Evolutionary conservation across 371 early-diverging fungal species (phyloP).

Genomic region (Basidiobolus meristosporus): DNA sequence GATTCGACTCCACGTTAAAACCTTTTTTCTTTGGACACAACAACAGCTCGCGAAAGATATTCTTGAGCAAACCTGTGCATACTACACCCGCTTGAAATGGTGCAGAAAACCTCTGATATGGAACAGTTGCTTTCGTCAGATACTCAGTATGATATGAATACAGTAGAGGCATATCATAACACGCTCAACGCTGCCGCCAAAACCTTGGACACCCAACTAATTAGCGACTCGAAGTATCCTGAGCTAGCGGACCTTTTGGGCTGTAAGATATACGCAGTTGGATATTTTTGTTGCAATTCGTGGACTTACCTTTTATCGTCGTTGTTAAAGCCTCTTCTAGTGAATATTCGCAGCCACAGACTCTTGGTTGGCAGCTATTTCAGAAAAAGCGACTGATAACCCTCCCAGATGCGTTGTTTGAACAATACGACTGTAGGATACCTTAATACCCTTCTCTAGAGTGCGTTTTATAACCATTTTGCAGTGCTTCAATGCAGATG

Average conservation of each 20-base stretch:
- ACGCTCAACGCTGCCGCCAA: conserved; percentile 14
- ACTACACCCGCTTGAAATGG: too few species aligned
- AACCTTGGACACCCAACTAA: conserved; percentile 16
- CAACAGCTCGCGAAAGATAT: too few species aligned
- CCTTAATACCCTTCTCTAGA: background rate
- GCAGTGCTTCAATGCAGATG: conserved; percentile 43
- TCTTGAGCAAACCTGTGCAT: too few species aligned
- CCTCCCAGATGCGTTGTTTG: conserved; percentile 45
- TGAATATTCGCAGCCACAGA: background rate
- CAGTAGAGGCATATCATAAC: conserved; percentile 9
- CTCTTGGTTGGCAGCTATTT: conserved; percentile 21
- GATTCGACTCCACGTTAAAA: too few species aligned
- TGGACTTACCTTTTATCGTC: background rate
- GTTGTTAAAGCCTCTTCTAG: conserved; percentile 2
- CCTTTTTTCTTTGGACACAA: too few species aligned
- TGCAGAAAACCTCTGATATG: too few species aligned
- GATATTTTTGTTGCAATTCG: conserved; percentile 5
- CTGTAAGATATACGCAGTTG: too few species aligned
- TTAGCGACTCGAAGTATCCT: conserved; percentile 15
- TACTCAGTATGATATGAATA: too few species aligned
- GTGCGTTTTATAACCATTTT: background rate
- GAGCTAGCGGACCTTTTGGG: conserved; percentile 18
- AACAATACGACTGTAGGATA: conserved; percentile 39
- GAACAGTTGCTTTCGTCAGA: too few species aligned
- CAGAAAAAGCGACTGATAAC: conserved; percentile 21